These are phyloP conservation scores for Colletotrichum sp. DNA, from an alignment of 2,329 filamentous ascomycete genomes.

Conservation along the genomic window DNA sequence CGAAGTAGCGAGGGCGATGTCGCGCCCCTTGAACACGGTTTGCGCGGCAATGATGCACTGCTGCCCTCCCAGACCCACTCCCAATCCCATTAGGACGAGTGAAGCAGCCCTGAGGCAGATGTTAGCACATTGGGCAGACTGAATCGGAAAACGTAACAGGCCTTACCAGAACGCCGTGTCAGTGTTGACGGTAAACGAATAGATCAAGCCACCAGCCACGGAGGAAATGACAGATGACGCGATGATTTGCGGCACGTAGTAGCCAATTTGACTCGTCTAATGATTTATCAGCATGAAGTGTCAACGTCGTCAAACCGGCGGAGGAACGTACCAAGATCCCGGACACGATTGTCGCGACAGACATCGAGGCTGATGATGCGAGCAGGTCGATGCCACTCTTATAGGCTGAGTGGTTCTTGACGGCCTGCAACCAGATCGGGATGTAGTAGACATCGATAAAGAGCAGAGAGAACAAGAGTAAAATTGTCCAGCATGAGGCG, in stretches of 20 bases:
- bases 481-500: background rate
- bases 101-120: background rate
- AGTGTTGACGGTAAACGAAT: background rate
- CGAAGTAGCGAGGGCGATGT: conserved; percentile 14
- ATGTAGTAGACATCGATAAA: background rate
- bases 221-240: background rate
- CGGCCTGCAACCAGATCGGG: background rate
- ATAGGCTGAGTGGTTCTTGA: background rate
- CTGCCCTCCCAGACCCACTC: background rate
- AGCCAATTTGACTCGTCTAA: conserved; percentile 12
- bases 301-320: background rate
- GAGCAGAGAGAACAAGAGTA: background rate
- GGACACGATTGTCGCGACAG: conserved; percentile 22
- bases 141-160: background rate
- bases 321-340: background rate
- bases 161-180: conserved; percentile 1
- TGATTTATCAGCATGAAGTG: background rate
- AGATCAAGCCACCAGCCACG: conserved; percentile 7
- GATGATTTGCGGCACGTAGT: conserved; percentile 22
- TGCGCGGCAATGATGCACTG: conserved; percentile 13
- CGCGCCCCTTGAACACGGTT: conserved; percentile 5
- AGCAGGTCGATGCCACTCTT: conserved; percentile 35
- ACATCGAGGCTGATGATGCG: conserved; percentile 53
- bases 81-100: background rate
- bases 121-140: background rate